Conservation (phyloP, 345 rosid species). For the Streptanthus diversifolius region DNA sequence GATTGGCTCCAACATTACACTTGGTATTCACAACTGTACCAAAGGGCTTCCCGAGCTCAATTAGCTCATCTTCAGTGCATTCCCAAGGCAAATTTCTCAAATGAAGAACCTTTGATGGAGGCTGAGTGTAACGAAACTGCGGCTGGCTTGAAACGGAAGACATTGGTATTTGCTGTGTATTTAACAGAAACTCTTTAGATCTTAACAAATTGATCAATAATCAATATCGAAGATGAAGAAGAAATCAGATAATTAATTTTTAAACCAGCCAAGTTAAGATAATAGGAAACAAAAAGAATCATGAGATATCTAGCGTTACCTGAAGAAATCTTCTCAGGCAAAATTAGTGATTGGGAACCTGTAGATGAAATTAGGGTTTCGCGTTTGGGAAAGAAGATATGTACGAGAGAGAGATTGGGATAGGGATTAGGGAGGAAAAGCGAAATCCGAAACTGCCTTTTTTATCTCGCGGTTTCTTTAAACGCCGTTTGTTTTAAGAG, state of each 20-base stretch:
- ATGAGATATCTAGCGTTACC: background rate
- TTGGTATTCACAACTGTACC: constrained; percentile 94
- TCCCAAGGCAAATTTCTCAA: constrained; percentile 99
- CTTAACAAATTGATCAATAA: background rate
- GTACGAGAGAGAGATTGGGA: background rate
- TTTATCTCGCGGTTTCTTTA: constrained; percentile 6
- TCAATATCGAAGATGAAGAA: background rate
- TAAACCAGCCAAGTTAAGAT: background rate
- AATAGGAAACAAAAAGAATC: background rate
- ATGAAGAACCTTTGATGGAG: constrained; percentile 98
- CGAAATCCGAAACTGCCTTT: background rate
- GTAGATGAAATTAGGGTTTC: constrained; percentile 27
- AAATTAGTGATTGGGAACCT: background rate
- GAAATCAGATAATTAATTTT: background rate
- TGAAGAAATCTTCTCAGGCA: background rate
- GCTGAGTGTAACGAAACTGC: constrained; percentile 97
- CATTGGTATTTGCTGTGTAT: constrained; percentile 34
- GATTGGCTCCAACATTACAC: constrained; percentile 98
- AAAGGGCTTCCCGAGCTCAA: constrained; percentile 97
- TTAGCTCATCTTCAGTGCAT: constrained; percentile 88
- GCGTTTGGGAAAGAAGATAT: constrained; percentile 11
- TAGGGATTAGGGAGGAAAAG: background rate
- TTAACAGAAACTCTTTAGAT: background rate
- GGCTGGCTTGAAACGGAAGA: constrained; percentile 96
- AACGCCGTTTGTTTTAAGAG: background rate